Evolutionary conservation across 2,329 filamentous ascomycete genomes (phyloP).

Genomic region (Nigrograna mackinnonii): DNA sequence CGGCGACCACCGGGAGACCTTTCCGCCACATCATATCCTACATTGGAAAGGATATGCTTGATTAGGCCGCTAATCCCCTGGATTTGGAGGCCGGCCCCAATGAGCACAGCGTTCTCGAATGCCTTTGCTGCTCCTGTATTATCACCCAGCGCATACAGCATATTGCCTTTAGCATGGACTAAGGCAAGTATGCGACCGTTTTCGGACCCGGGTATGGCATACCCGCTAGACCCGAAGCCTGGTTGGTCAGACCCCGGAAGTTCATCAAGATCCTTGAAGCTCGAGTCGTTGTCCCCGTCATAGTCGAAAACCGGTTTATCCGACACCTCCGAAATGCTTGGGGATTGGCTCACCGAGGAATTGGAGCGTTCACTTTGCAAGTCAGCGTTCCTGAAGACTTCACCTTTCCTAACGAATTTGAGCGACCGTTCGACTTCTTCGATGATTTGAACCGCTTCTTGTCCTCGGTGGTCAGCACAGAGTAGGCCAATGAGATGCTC

Average conservation of each 20-base stretch:
- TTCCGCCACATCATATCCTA: constrained; percentile 50
- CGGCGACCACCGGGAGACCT: constrained; percentile 34
- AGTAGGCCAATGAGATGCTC: constrained; percentile 90
- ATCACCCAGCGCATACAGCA: constrained; percentile 89
- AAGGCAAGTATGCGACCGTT: constrained; percentile 93
- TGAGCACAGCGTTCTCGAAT: constrained; percentile 93
- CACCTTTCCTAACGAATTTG: constrained; percentile 51
- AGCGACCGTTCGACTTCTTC: constrained; percentile 79
- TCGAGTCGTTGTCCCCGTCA: constrained; percentile 47
- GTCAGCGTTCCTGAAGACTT: constrained; percentile 55
- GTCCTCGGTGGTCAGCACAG: constrained; percentile 77
- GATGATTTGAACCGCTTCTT: constrained; percentile 86
- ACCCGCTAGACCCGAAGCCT: constrained; percentile 79
- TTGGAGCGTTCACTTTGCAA: constrained; percentile 63
- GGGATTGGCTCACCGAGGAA: constrained; percentile 60
- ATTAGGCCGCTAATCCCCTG: constrained; percentile 79
- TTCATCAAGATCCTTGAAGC: constrained; percentile 43
- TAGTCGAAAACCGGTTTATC: constrained; percentile 61
- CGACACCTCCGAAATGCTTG: constrained; percentile 58
- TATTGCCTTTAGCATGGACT: constrained; percentile 97
- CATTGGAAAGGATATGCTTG: constrained; percentile 71
- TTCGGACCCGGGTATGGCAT: constrained; percentile 80
- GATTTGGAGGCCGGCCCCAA: constrained; percentile 74
- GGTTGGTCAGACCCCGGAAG: constrained; percentile 48
- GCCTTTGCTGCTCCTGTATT: constrained; percentile 79